Conservation (phyloP, 1,139 yeast species). For the Kurtzmaniella natalensis region DNA sequence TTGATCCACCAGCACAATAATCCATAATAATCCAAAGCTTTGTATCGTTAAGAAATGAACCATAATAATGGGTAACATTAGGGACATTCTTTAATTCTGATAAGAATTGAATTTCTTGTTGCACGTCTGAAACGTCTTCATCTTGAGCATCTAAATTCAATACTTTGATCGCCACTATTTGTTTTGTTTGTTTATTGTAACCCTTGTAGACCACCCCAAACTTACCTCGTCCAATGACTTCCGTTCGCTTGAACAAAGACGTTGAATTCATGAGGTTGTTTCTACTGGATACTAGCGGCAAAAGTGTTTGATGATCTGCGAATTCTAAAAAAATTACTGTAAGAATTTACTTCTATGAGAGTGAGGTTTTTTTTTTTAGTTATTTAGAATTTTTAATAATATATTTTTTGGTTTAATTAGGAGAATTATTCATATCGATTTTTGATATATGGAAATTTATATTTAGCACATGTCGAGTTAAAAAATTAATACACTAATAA, state of each 20-base stretch:
- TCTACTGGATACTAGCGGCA: no score
- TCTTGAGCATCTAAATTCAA: constrained; percentile 88
- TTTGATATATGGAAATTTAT: no score
- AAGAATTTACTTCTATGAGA: no score
- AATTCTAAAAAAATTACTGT: no score
- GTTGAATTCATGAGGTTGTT: constrained; percentile 9
- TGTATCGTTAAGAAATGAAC: constrained; percentile 81
- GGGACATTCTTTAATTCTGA: constrained; percentile 80
- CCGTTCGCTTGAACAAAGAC: constrained; percentile 65
- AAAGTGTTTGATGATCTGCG: no score
- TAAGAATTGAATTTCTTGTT: constrained; percentile 84
- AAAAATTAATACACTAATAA: no score
- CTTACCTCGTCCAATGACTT: constrained; percentile 92
- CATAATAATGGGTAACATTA: constrained; percentile 89
- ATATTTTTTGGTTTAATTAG: no score
- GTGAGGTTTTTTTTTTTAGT: no score
- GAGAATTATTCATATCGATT: no score
- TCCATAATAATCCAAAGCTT: constrained; percentile 98
- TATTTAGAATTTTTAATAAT: no score
- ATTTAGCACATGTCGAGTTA: no score
- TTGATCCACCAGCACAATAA: constrained; percentile 94
- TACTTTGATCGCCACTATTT: constrained; percentile 88
- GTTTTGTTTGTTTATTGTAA: constrained; percentile 55
- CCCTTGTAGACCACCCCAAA: constrained; percentile 97
- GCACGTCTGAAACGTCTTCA: constrained; percentile 94